A percentile compares a stretch with the other conserved stretches of the same genome.
These are phyloP conservation scores for Lactifluus hygrophoroides DNA, from an alignment of 768 basidiomycete species.

Conservation along the genomic window DNA sequence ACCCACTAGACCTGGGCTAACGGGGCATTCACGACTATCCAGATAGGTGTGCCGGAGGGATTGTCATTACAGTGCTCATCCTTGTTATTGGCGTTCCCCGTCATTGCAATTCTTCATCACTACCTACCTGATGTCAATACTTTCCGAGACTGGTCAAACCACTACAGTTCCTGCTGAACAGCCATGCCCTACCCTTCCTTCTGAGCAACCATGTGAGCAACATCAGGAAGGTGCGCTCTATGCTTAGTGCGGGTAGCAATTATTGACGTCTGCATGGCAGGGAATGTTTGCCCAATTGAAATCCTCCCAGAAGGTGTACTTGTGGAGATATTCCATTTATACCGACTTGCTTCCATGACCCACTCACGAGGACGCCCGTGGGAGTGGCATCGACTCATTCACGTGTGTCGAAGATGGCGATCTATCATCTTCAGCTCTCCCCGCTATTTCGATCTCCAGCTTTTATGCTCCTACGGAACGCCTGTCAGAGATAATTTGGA, in stretches of 20 bases:
- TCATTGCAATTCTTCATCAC: no score
- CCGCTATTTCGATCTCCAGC: background rate
- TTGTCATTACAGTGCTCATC: background rate
- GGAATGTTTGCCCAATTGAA: no score
- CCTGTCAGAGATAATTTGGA: background rate
- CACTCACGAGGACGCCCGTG: background rate
- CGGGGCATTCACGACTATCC: background rate
- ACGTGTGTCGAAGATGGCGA: slow-evolving; percentile 1
- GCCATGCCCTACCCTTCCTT: no score
- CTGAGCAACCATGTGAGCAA: background rate
- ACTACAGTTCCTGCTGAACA: no score
- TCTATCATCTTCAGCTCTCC: background rate
- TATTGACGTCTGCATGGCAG: no score
- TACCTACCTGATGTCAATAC: no score
- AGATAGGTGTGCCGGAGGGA: background rate
- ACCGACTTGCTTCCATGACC: background rate
- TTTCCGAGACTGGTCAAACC: no score
- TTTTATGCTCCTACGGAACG: background rate
- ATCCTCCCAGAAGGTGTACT: no score
- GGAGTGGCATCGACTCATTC: background rate
- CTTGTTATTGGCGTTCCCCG: no score
- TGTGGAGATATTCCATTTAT: no score
- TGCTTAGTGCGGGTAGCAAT: no score
- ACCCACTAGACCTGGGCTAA: background rate
- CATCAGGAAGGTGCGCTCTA: background rate